Base-by-base conservation (phyloP, 2,329 filamentous ascomycete genomes). In the Xylariaceae sp. region DNA sequence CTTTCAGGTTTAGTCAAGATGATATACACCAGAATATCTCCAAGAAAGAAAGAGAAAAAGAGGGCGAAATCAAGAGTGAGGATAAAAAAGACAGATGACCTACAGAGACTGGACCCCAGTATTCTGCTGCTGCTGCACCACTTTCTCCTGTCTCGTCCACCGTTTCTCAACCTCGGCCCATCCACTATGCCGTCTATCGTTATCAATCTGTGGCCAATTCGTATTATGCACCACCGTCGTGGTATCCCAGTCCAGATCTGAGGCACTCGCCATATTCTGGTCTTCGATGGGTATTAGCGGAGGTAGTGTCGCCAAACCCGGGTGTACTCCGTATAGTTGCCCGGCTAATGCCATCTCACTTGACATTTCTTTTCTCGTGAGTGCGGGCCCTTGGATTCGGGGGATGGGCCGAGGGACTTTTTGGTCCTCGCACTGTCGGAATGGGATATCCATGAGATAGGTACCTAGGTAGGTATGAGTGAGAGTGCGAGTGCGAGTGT, bases 221-320 rank as follows among this genome's bases (percentile, higher is more conserved):
- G 49, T 43, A 5, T 31, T 22, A 15, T 55, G 55, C 14, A 49
- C 49, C 3, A 64, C 42, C 2, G 60, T 11, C 1, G 44, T 51
- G 10, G 62, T 57, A 15, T 65, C 62, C 62, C 62, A 65, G 12
- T 62, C 61, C 36, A 55, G 47, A 19, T 53, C 51, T 9, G 48
- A 52, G 30, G 19, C 14, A 41, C 11, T 18, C 33, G 6, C 39
- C 22, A 31, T 18, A 18, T 3, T 35, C 33, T 12, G 22, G 32
- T 42, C 44, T 19, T 44, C 45, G 6, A 49, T 6, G 18, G 48
- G 45, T 15, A 54, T 52, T 14, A 48, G 18, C 22, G 50, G 53
- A 30, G 47, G 53, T 9, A 46, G 33, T 10, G 1, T 19, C 19
- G 47, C 32, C 12, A 48, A 14, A 44, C 6, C 17, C 15, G 46